Base-by-base conservation (phyloP, 1,284 basidiomycete genomes). In the Trametes pubescens region DNA sequence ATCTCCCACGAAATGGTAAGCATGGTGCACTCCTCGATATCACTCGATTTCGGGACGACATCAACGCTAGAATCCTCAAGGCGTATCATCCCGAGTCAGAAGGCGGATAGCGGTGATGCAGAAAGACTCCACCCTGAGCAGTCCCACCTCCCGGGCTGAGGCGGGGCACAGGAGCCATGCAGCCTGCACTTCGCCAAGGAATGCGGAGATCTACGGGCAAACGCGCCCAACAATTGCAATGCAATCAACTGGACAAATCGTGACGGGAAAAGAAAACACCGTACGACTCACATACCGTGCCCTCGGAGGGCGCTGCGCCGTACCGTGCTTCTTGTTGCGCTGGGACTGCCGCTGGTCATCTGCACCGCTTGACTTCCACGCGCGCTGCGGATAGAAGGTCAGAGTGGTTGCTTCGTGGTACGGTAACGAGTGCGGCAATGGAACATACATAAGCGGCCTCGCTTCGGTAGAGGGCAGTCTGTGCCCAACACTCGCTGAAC, bases 31-130 rank as follows among this genome's bases (percentile, higher is more conserved):
- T 7, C 40, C 14, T 43, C 40, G 40, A 7, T 16, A 43, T 6
- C 1, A 24, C 14, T 2, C 14, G 6, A 21, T 26, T 9, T 24
- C 6, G 21, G 44, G 4, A 21, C 16, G 44, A 14, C 16, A 47
- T 14, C 21, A 7, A 26, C 22, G 21, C 44, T 4, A 16, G 22
- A 8, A 47, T 47, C 44, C 13, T 47, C 21, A 24, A 6, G 2
- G 44, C 24, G n/a, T 47, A 47, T 47, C 44, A 47, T 11, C 44
- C 24, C 44, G 44, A 21, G 44, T 47, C 44, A 47, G 44, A 47
- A 47, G 6, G 44, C 24, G 3, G 9, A 21, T 8, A 47, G 44
- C 3, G 44, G 44, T 47, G 44, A 47, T 47, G 44, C 10, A 47
- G 24, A 24, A 24, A 21, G 14, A 47, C 24, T 24, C 22, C 43